Evolutionary conservation across 441 rosid genomes (phyloP), one percentile per base, ranked within the genome.

Genomic region (Aquilaria agallochum): DNA sequence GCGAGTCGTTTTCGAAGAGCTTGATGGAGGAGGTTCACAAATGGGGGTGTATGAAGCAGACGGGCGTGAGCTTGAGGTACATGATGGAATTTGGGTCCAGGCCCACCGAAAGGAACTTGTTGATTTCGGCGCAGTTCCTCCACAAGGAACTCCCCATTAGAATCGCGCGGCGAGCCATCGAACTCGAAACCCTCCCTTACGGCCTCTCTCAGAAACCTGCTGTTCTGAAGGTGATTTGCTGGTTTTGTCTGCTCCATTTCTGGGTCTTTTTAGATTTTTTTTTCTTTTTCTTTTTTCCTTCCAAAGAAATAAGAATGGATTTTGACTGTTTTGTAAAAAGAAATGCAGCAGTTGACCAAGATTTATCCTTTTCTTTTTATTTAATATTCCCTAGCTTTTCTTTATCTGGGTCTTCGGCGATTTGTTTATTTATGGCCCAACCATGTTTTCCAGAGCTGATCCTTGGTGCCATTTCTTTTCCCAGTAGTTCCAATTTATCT

Each of bases 31-130:
- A 94, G 64, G 89, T 87, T 15, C 86, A 74, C 34, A 70, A 78
- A 60, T 89, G 96, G 96, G 94, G 97, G 3, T 68, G 91, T 83
- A 83, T 87, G 97, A 94, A 87, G 78, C 99, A 78, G 74, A 91
- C 90, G 0, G 97, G 99, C 34, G 97, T 94, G 5, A 89, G 96
- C 64, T 75, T 91, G 59, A 77, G 94, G 75, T 89, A 91, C 72
- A 94, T 91, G 99, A 86, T 94, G 97, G 94, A 94, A 57, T 94
- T 94, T 59, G 98, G 98, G 33, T 84, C 92, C 12, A 69, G 36
- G 12, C 96, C 98, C 5, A 83, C 86, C 2, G 76, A 76, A 34
- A 79, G 68, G n/a, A 94, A 86, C 62, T 73, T 94, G 66, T 60
- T 94, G 64, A 76, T 94, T 34, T 80, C 95, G 1, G 96, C 95